Evolutionary conservation across 805 yeast species (phyloP).

Genomic region (Ogataea degrootiae): DNA sequence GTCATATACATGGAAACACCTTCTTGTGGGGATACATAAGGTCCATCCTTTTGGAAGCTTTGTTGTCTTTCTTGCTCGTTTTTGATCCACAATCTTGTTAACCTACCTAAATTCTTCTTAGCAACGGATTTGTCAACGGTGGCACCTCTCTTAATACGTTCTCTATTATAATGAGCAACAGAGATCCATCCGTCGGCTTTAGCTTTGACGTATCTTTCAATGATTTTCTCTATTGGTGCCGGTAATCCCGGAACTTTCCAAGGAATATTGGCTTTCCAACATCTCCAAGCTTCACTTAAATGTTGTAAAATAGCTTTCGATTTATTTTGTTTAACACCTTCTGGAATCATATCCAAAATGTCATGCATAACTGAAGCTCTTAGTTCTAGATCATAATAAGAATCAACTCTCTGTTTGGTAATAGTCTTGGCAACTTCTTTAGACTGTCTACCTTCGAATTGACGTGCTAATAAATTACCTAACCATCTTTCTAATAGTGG

Average conservation of each 20-base stretch:
- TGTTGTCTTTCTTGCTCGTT: conserved; percentile 88
- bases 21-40: conserved; percentile 77
- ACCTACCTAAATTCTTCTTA: conserved; percentile 85
- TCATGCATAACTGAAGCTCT: conserved; percentile 95
- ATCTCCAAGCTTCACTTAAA: conserved; percentile 97
- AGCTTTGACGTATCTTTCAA: conserved; percentile 85
- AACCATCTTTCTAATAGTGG: conserved; percentile 94
- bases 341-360: conserved; percentile 95
- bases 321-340: conserved; percentile 81
- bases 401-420: conserved; percentile 93
- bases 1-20: conserved; percentile 84
- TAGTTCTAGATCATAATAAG: conserved; percentile 88
- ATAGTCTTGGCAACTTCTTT: conserved; percentile 91
- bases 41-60: conserved; percentile 77
- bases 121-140: conserved; percentile 93
- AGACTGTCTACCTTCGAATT: conserved; percentile 91
- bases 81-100: conserved; percentile 89
- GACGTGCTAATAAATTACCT: conserved; percentile 85
- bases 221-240: conserved; percentile 78
- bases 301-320: conserved; percentile 88
- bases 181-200: conserved; percentile 97
- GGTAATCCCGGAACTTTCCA: conserved; percentile 98
- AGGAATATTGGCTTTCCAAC: conserved; percentile 98
- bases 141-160: conserved; percentile 81
- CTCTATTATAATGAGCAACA: conserved; percentile 89